Percentiles rank a stretch among this genome's conserved stretches.
Evolutionary conservation across 169 alveolate genomes (phyloP).

Genomic region (Theileria annulata): DNA sequence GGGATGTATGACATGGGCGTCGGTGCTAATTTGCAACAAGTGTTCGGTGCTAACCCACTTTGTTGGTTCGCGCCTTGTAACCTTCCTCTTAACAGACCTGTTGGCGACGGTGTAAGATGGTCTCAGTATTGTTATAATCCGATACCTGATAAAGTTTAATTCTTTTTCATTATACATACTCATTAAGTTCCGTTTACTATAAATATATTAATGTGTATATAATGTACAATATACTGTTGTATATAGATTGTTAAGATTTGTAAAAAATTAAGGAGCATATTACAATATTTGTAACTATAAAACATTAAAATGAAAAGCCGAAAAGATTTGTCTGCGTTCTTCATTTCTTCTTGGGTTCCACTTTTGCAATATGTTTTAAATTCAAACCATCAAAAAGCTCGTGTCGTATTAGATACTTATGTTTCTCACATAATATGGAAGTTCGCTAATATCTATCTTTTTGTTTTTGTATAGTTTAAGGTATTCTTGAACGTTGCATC

Average conservation of each 20-base stretch:
- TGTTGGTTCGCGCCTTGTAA: slow-evolving; percentile 88
- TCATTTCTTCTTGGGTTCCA: background rate
- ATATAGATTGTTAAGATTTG: background rate
- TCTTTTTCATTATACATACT: background rate
- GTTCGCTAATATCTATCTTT: background rate
- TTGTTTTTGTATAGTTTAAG: background rate
- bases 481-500: background rate
- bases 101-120: slow-evolving; percentile 90
- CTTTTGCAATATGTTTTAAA: background rate
- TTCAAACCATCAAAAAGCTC: background rate
- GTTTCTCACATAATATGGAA: background rate
- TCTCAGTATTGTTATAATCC: slow-evolving; percentile 66
- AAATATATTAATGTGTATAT: background rate
- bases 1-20: slow-evolving; percentile 83
- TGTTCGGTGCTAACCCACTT: slow-evolving; percentile 83
- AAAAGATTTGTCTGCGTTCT: background rate
- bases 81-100: slow-evolving; percentile 83
- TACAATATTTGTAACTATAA: background rate
- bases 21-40: slow-evolving; percentile 82
- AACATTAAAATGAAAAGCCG: background rate
- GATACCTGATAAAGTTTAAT: slow-evolving; percentile 64
- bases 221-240: background rate
- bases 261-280: slow-evolving; percentile 1
- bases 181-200: background rate
- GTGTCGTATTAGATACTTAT: background rate